Base-by-base conservation (phyloP, 2,329 filamentous ascomycete genomes). In the Elsinoe necatrix region DNA sequence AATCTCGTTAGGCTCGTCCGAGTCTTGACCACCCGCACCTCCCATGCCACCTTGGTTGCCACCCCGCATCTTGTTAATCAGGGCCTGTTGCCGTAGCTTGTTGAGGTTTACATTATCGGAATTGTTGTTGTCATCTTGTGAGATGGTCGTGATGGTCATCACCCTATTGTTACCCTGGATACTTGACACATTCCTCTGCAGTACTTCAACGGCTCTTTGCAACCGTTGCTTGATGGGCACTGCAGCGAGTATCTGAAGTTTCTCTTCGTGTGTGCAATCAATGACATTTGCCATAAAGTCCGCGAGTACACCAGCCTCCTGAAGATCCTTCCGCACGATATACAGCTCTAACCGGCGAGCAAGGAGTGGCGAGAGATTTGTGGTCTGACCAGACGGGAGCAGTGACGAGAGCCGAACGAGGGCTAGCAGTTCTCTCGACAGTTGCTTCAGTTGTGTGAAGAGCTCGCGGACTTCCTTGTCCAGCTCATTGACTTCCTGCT, bases 271-370 rank as follows among this genome's bases (percentile, higher is more conserved):
- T 8, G 83, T 86, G 52, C 87, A 85, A 61, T 95, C 89, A 2
- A 95, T 82, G 21, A 97, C 81, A 67, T 95, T 95, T 37, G 89
- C 86, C 89, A 98, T 96, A 69, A 97, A 97, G 69, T 98, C 93
- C 5, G 93, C 92, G 8, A 98, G 78, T 7, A 83, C 75, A 1
- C 92, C 92, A 1, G 91, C 91, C 63, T 97, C 90, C 41, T 82
- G 77, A 52, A 93, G 70, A 58, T 89, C 84, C 68, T 93, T 95
- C 69, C 86, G 84, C 29, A 84, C 80, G 61, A 98, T 95, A 70
- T 89, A 93, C 55, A 91, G 74, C 66, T 97, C 91, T 42, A 98
- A 81, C 54, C 91, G 83, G 52, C 90, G 83, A 0, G 89, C 89
- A 54, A 97, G 79, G n/a, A 92, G 75, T 0, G 92, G 91, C 2